These are phyloP conservation scores for Teratosphaeria nubilosa DNA, from an alignment of 2,329 filamentous ascomycete species.

Conservation along the genomic window DNA sequence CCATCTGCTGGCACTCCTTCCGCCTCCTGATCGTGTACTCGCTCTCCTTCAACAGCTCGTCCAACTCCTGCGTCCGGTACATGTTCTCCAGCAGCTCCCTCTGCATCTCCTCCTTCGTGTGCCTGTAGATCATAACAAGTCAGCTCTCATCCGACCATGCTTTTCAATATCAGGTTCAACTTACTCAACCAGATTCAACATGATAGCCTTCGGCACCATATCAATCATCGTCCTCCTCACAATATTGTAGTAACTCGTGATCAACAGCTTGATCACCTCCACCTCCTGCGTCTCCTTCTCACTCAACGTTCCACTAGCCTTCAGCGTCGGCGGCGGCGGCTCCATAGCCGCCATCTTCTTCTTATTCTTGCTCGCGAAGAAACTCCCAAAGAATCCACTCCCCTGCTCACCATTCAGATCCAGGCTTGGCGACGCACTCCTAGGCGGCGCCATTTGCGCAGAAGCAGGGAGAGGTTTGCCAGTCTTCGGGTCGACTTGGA, in stretches of 20 bases:
- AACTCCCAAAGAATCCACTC: constrained; percentile 86
- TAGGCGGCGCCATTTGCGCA: constrained; percentile 46
- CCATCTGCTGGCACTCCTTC: constrained; percentile 99
- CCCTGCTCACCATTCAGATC: constrained; percentile 49
- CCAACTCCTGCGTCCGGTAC: constrained; percentile 83
- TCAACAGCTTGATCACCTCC: constrained; percentile 96
- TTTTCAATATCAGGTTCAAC: constrained; percentile 29
- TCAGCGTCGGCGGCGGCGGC: constrained; percentile 79
- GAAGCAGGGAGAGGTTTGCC: constrained; percentile 75
- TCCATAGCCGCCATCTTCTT: constrained; percentile 99
- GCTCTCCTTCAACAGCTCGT: constrained; percentile 93
- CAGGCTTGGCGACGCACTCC: constrained; percentile 66
- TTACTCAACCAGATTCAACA: constrained; percentile 92
- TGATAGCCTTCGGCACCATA: constrained; percentile 99
- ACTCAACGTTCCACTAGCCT: constrained; percentile 84
- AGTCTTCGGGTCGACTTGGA: constrained; percentile 96
- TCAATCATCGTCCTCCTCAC: constrained; percentile 98
- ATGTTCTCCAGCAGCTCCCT: constrained; percentile 92
- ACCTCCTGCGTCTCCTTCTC: constrained; percentile 94
- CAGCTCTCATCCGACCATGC: background rate
- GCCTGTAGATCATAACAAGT: constrained; percentile 40
- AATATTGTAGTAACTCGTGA: constrained; percentile 96
- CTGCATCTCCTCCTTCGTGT: constrained; percentile 98
- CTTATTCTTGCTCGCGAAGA: constrained; percentile 99
- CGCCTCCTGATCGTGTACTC: constrained; percentile 90